Conservation (phyloP, 805 yeast genomes). For the Ogataea kodamae region DNA sequence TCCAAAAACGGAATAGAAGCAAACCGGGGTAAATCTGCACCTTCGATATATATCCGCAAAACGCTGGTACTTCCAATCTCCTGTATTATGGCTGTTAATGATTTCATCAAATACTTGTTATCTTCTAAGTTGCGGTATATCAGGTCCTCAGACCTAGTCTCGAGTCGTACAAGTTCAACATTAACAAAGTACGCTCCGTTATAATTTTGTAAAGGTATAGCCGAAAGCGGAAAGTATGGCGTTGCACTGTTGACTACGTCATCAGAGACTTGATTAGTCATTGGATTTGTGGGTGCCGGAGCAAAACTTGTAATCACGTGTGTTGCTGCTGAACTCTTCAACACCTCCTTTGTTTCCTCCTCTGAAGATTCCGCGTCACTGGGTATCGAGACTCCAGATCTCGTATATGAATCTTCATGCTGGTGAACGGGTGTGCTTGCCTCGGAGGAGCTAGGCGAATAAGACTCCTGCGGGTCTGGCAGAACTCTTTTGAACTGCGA, state of each 20-base stretch:
- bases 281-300: conserved; percentile 1
- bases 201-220: conserved; percentile 5
- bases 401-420: neutral
- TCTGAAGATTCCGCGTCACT: conserved; percentile 5
- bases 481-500: neutral
- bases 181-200: conserved; percentile 7
- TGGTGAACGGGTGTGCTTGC: conserved; percentile 1
- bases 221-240: conserved; percentile 1
- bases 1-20: conserved; percentile 1
- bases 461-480: neutral
- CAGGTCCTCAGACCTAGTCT: conserved; percentile 5
- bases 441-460: conserved; percentile 1
- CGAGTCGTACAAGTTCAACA: conserved; percentile 6
- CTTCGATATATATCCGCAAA: conserved; percentile 4
- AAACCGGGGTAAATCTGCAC: conserved; percentile 2
- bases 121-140: conserved; percentile 4
- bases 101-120: conserved; percentile 1
- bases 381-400: neutral
- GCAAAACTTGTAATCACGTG: neutral
- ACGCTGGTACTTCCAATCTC: conserved; percentile 1
- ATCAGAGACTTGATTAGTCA: too few relatives aligned
- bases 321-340: neutral
- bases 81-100: conserved; percentile 3
- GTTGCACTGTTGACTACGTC: neutral
- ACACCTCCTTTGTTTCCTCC: conserved; percentile 2